Conservation (phyloP, 2,329 filamentous ascomycete genomes). For the Colletotrichum higginsianum region DNA sequence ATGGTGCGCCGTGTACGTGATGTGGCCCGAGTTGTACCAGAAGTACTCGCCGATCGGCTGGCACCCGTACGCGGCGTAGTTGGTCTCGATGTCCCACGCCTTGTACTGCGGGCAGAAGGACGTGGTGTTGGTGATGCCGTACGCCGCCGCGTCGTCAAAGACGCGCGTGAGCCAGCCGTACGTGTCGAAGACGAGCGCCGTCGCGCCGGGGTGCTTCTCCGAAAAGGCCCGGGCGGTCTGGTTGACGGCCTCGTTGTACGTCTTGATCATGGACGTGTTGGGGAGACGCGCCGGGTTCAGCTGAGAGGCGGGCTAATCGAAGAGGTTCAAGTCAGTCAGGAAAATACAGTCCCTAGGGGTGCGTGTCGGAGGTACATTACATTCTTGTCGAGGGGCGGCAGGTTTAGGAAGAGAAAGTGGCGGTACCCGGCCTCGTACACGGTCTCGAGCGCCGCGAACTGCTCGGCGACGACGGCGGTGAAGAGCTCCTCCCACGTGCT, state of each 20-base stretch:
- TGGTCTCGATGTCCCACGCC: constrained; percentile 45
- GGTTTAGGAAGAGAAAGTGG: constrained; percentile 66
- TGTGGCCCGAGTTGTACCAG: constrained; percentile 51
- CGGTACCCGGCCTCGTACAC: constrained; percentile 65
- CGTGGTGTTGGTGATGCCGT: constrained; percentile 49
- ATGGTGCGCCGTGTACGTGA: constrained; percentile 12
- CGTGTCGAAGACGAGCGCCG: constrained; percentile 50
- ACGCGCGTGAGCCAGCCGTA: constrained; percentile 51
- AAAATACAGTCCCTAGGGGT: too few species aligned
- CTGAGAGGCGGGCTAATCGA: constrained; percentile 21
- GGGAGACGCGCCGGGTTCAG: constrained; percentile 1
- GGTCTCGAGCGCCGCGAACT: constrained; percentile 47
- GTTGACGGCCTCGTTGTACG: constrained; percentile 26
- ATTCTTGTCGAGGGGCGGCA: constrained; percentile 61
- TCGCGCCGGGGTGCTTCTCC: constrained; percentile 39
- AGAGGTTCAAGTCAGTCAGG: background rate
- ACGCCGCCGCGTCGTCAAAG: constrained; percentile 47
- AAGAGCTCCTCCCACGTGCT: constrained; percentile 18
- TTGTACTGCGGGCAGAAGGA: constrained; percentile 47
- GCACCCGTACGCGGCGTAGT: constrained; percentile 48
- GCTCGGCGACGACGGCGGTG: constrained; percentile 24
- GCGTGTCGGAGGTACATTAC: background rate
- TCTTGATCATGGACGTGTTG: constrained; percentile 26
- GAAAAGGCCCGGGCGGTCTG: constrained; percentile 51
- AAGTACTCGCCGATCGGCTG: constrained; percentile 50